These are phyloP conservation scores for Thermomucor indicae-seudaticae DNA, from an alignment of 371 early-diverging fungal species.

Conservation along the genomic window DNA sequence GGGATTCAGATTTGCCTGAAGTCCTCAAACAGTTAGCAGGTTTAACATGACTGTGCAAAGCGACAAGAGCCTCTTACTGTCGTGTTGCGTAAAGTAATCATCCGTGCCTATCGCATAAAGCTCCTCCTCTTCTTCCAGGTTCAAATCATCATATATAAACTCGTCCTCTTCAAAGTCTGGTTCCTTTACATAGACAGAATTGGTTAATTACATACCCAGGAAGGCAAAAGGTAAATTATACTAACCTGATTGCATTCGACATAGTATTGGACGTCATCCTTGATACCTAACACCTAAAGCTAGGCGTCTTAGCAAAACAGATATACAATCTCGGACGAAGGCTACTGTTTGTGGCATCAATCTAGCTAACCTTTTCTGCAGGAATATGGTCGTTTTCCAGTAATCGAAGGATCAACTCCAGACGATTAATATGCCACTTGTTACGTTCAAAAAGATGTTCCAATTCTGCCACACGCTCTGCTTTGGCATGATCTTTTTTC, in stretches of 20 bases:
- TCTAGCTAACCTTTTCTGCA: conserved; percentile 64
- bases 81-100: conserved; percentile 33
- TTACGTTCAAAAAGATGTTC: conserved; percentile 79
- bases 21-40: not conserved
- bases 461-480: conserved; percentile 65
- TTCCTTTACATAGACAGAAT: conserved; percentile 51
- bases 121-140: conserved; percentile 88
- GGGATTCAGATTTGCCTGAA: conserved; percentile 24
- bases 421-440: conserved; percentile 81
- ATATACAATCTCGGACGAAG: too few species aligned
- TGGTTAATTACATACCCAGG: not conserved
- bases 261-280: conserved; percentile 89
- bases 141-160: conserved; percentile 87
- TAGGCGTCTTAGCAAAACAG: too few species aligned
- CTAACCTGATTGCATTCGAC: conserved; percentile 76
- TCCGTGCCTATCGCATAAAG: conserved; percentile 60
- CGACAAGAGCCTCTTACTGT: conserved; percentile 19
- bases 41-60: too few species aligned
- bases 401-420: conserved; percentile 88
- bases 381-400: conserved; percentile 88
- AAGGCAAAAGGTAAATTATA: not conserved
- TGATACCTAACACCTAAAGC: conserved; percentile 62
- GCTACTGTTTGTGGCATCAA: too few species aligned
- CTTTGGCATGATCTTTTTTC: conserved; percentile 70
- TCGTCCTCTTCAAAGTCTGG: conserved; percentile 92